A percentile compares a stretch with the other conserved stretches of the same genome.
Evolutionary conservation across 495 filamentous ascomycete species (phyloP).

Genomic region (Corynascus novoguineensis): DNA sequence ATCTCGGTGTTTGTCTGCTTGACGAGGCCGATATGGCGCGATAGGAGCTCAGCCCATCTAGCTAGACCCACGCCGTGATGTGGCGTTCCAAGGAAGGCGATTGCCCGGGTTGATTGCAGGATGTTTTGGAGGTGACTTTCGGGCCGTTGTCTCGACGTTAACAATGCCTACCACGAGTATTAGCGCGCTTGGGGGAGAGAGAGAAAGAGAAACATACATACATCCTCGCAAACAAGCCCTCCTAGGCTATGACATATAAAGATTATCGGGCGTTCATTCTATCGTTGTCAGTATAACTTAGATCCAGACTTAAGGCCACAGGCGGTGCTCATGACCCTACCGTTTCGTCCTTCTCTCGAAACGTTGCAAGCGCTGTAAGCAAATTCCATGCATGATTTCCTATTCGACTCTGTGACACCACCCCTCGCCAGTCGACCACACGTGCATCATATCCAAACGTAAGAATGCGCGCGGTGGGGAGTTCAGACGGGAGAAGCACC

Average conservation of each 20-base stretch:
- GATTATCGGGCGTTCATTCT: conserved; percentile 27
- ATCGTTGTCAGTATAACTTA: conserved; percentile 4
- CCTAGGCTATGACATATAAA: conserved; percentile 20
- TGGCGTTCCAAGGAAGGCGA: conserved; percentile 42
- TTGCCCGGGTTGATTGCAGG: conserved; percentile 28
- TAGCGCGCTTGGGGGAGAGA: too few species aligned
- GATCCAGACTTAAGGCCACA: too few species aligned
- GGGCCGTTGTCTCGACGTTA: conserved; percentile 15
- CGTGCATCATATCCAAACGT: not conserved
- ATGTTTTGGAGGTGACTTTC: conserved; percentile 30
- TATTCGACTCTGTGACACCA: conserved; percentile 21
- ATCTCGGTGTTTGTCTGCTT: conserved; percentile 29
- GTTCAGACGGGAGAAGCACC: not conserved
- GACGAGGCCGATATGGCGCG: conserved; percentile 16
- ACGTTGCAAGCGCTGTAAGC: conserved; percentile 16
- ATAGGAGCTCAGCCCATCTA: conserved; percentile 23
- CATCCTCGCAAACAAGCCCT: conserved; percentile 39
- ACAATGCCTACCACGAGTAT: conserved; percentile 14
- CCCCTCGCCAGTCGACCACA: not conserved
- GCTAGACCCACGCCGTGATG: conserved; percentile 35
- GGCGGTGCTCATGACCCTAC: not conserved
- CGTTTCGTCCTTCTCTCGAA: conserved; percentile 19
- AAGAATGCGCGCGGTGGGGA: not conserved
- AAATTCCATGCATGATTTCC: conserved; percentile 22
- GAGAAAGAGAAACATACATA: too few species aligned